Evolutionary conservation across 805 yeast genomes (phyloP), one percentile per base, ranked within the genome.

Genomic region (Tetrapisispora taiwanensis): DNA sequence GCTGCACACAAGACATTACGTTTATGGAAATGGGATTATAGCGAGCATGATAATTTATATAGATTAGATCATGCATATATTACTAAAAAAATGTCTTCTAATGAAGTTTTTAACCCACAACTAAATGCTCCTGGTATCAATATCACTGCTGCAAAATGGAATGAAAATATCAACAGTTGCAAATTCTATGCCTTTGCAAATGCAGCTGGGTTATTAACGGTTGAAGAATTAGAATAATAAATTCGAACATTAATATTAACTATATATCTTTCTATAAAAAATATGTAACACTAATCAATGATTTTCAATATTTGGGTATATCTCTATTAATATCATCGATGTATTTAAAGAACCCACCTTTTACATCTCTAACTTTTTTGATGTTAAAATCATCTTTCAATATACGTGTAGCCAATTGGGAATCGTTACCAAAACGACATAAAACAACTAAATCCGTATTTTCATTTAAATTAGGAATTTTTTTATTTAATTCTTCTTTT

Each of bases 381-480:
- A 76, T 63, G 0, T 77, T 76, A 37, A 74, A 67, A 1, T 70
- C 68, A 20, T 74, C 75, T 41, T 72, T 68, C 38, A 89, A 61
- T 36, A 70, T 63, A 45, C 70, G 62, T 1, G 84, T 79, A 0
- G 95, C 94, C 15, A 78, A 61, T 54, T 84, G 88, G 0, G 97
- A 89, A 59, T 92, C 97, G 60, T 86, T 88, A 9, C 98, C 98
- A 56, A 72, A 79, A 28, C 97, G 71, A 62, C 98, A 92, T 17
- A 90, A 69, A 0, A 87, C 83, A 44, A 71, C 73, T 0, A 84
- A 59, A 4, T 65, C 66, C 30, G 60, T 56, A 5, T 51, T 48
- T 15, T 51, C 17, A 4, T 36, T 41, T 2, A 61, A 35, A 2
- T 44, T 35, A 1, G 66, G 66, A n/a, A 68, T 54, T 7, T 44